These are phyloP conservation scores for Scleroderma bovista DNA, from an alignment of 768 basidiomycete species.

Conservation along the genomic window DNA sequence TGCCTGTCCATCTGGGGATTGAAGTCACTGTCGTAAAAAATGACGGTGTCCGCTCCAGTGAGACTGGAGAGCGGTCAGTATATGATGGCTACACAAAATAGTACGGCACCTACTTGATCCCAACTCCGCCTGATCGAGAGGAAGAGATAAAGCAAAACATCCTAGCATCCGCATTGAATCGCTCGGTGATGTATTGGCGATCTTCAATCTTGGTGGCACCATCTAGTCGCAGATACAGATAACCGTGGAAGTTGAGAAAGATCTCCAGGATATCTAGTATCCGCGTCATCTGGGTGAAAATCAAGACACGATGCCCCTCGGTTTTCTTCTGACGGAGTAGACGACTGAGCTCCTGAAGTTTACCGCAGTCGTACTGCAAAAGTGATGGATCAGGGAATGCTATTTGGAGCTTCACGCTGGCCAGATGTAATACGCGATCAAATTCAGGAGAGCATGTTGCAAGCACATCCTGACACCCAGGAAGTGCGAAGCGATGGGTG, in stretches of 20 bases:
- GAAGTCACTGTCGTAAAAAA: slow-evolving; percentile 97
- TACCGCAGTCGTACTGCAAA: slow-evolving; percentile 94
- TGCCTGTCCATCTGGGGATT: slow-evolving; percentile 98
- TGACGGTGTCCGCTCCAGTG: slow-evolving; percentile 89
- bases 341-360: slow-evolving; percentile 77
- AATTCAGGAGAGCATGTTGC: slow-evolving; percentile 40
- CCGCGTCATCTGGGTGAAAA: slow-evolving; percentile 97
- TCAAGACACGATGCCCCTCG: slow-evolving; percentile 84
- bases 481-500: slow-evolving; percentile 57
- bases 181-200: slow-evolving; percentile 85
- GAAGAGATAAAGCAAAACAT: slow-evolving; percentile 88
- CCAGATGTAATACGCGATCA: slow-evolving; percentile 63
- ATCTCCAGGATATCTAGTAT: slow-evolving; percentile 92
- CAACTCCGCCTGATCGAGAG: slow-evolving; percentile 77
- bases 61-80: slow-evolving; percentile 39
- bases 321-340: slow-evolving; percentile 80
- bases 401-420: slow-evolving; percentile 82
- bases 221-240: slow-evolving; percentile 90
- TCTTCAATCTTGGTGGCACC: slow-evolving; percentile 96
- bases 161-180: slow-evolving; percentile 72
- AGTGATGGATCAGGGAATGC: slow-evolving; percentile 89
- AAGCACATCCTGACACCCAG: slow-evolving; percentile 33
- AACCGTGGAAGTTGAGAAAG: slow-evolving; percentile 89
- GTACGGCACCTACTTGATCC: slow-evolving; percentile 73
- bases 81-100: slow-evolving; percentile 14